Evolutionary conservation across 2,329 filamentous ascomycete species (phyloP), one percentile per base, ranked within the genome.

Genomic region (Penicillium oxalicum): DNA sequence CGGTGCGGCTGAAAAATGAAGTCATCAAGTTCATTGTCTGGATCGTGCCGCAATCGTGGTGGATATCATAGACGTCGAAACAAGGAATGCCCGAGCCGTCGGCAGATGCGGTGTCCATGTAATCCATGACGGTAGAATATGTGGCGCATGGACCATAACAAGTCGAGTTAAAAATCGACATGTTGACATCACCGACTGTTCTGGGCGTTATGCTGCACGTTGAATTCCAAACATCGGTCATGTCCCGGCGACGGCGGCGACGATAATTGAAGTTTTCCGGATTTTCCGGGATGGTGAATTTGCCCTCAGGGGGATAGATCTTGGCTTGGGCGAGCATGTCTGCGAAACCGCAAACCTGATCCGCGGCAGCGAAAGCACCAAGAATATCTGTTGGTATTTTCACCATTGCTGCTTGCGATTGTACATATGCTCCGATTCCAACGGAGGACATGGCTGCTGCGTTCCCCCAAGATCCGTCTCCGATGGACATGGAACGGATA

Each of bases 61-160:
- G 55, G 40, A 70, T 64, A 29, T 70, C 65, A 41, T 70, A 69
- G 34, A 66, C 39, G 35, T 63, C 64, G 52, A 63, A 70, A 45
- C 66, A 69, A 4, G 44, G 40, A 13, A 56, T 48, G 24, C 52
- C 47, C 7, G 48, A 40, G 3, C 51, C 49, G 5, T 47, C 41
- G 24, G 43, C 39, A 9, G 55, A 54, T 5, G 45, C 47, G 5
- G 61, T 53, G 27, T 47, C 46, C 32, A 69, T 34, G 45, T 67
- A 67, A 41, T 67, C 59, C 29, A 59, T 51, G 34, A 65, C 65
- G 24, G 67, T 69, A 25, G 63, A 61, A 49, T 61, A 68, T 25
- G 62, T 65, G 9, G 67, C 67, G 45, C 69, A 71, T 35, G 62
- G 58, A 5, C 64, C 64, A 45, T 65, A 62, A 48, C 67, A 70